Percentiles rank a stretch among this genome's conserved stretches.
phyloP scores from a whole-genome alignment of 495 filamentous ascomycete genomes.

The Aspergillus carlsbadensis region DNA sequence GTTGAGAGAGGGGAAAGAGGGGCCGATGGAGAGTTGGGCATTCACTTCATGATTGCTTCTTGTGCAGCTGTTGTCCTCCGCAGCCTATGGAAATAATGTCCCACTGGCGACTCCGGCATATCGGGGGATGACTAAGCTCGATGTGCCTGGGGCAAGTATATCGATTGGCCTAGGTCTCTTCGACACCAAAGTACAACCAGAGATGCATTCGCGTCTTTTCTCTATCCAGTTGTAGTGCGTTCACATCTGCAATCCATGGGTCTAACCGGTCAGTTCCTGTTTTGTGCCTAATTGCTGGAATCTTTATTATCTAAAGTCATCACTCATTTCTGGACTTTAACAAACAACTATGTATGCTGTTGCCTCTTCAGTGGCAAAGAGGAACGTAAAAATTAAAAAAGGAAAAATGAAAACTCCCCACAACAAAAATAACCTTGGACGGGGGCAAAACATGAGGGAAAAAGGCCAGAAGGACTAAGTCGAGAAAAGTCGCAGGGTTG shows the following conservation, averaged over 20 bases:
- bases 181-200: too few relatives aligned
- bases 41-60: slow-evolving; percentile 9
- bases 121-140: slow-evolving; percentile 13
- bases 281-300: not conserved
- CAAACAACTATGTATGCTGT: slow-evolving; percentile 8
- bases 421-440: not conserved
- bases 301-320: slow-evolving; percentile 15
- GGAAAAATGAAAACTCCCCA: slow-evolving; percentile 2
- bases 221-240: not conserved
- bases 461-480: not conserved
- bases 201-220: too few relatives aligned
- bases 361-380: slow-evolving; percentile 5
- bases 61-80: slow-evolving; percentile 4
- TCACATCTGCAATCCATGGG: not conserved
- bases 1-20: not conserved
- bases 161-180: not conserved
- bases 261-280: not conserved
- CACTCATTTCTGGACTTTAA: slow-evolving; percentile 7
- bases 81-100: slow-evolving; percentile 4
- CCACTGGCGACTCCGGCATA: not conserved
- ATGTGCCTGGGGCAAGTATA: slow-evolving; percentile 2
- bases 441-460: not conserved
- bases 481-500: not conserved
- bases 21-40: slow-evolving; percentile 9
- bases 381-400: slow-evolving; percentile 4